A percentile compares a stretch with the other conserved stretches of the same genome.
phyloP scores from a whole-genome alignment of 345 rosid species.

The Viola odorata region DNA sequence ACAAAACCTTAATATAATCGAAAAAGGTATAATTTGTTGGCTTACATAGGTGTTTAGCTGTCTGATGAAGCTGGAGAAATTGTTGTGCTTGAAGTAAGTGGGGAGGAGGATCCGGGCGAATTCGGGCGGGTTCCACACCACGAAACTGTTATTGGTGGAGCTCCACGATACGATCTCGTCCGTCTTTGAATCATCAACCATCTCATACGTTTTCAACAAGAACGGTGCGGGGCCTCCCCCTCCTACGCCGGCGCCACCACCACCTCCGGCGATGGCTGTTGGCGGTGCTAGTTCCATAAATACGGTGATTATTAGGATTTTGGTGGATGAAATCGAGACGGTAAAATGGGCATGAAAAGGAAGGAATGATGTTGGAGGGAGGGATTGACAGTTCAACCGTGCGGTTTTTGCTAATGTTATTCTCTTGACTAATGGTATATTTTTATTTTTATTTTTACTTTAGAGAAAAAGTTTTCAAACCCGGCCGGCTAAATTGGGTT shows the following conservation, averaged over 20 bases:
- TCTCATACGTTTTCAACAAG: constrained; percentile 76
- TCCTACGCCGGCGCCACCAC: constrained; percentile 26
- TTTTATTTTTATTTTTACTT: too few species aligned
- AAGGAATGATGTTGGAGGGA: too few species aligned
- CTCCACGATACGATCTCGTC: constrained; percentile 89
- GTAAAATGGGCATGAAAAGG: too few species aligned
- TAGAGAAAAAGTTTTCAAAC: too few species aligned
- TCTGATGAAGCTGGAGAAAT: constrained; percentile 91
- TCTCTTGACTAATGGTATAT: too few species aligned
- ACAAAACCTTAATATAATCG: background rate
- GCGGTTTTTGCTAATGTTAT: too few species aligned
- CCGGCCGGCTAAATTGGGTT: too few species aligned
- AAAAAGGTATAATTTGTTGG: background rate
- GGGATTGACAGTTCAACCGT: too few species aligned
- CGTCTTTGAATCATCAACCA: constrained; percentile 80
- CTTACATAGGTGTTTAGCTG: constrained; percentile 92
- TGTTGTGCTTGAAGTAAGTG: constrained; percentile 85
- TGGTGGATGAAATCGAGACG: too few species aligned
- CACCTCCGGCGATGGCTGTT: background rate
- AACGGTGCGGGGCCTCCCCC: constrained; percentile 83
- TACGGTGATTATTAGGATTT: too few species aligned
- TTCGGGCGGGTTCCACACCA: constrained; percentile 92
- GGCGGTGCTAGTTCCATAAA: constrained; percentile 16
- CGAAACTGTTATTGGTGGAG: constrained; percentile 58
- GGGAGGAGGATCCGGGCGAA: constrained; percentile 78